These are phyloP conservation scores for Apophysomyces variabilis DNA, from an alignment of 371 early-diverging fungal genomes.

Conservation along the genomic window DNA sequence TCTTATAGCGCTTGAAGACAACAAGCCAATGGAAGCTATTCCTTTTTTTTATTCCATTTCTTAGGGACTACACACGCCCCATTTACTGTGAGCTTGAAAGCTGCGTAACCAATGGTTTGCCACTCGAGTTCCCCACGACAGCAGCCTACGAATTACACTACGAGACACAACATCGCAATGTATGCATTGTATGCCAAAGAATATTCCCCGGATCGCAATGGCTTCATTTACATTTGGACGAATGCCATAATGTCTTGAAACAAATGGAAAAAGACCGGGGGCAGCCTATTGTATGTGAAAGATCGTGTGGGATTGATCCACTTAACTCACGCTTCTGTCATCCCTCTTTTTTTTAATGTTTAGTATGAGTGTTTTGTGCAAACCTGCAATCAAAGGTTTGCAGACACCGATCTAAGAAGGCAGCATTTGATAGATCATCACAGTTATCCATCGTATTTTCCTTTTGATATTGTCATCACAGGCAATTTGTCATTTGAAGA, in stretches of 20 bases:
- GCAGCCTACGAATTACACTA: slow-evolving; percentile 63
- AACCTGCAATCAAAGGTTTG: slow-evolving; percentile 56
- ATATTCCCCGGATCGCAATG: slow-evolving; percentile 57
- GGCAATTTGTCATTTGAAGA: slow-evolving; percentile 51
- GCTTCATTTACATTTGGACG: slow-evolving; percentile 61
- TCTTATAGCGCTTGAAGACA: no score
- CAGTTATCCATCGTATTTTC: slow-evolving; percentile 64
- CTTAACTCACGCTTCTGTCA: not conserved
- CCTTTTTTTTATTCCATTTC: not conserved
- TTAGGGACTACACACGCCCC: slow-evolving; percentile 14
- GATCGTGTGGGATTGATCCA: no score
- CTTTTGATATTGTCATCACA: slow-evolving; percentile 64
- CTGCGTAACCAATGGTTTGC: slow-evolving; percentile 21
- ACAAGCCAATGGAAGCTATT: not conserved
- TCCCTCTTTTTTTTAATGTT: not conserved
- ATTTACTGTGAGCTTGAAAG: slow-evolving; percentile 35
- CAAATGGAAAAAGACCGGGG: slow-evolving; percentile 60
- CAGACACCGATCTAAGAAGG: slow-evolving; percentile 56
- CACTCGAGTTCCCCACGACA: slow-evolving; percentile 36
- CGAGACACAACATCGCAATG: slow-evolving; percentile 56
- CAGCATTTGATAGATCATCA: slow-evolving; percentile 74
- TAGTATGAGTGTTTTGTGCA: slow-evolving; percentile 79
- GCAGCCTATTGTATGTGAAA: slow-evolving; percentile 57
- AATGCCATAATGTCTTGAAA: slow-evolving; percentile 56
- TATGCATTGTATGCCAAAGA: slow-evolving; percentile 55